A percentile compares a stretch with the other conserved stretches of the same genome.
phyloP scores from a whole-genome alignment of 2,329 filamentous ascomycete genomes.

The Pyrenophora seminiperda region DNA sequence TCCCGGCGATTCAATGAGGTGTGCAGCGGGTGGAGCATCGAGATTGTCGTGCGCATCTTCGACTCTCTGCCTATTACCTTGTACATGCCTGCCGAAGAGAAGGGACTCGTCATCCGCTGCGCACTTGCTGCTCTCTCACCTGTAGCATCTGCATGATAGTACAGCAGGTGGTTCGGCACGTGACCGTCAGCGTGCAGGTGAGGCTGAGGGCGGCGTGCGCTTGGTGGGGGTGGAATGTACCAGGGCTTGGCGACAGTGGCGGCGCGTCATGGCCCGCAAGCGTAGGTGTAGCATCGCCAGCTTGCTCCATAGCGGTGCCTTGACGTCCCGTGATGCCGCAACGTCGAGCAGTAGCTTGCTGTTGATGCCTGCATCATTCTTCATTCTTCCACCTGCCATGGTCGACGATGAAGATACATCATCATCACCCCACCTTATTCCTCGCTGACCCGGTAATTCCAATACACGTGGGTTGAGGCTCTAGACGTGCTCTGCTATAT shows the following conservation, averaged over 20 bases:
- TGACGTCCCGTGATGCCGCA: slow-evolving; percentile 9
- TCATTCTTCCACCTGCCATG: not conserved
- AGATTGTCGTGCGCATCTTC: slow-evolving; percentile 1
- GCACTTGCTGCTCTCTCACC: no score
- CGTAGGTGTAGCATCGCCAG: not conserved
- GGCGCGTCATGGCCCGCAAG: slow-evolving; percentile 19
- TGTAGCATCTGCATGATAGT: not conserved
- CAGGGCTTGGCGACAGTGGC: slow-evolving; percentile 13
- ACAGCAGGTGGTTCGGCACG: not conserved
- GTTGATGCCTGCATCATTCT: slow-evolving; percentile 2
- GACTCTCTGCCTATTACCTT: no score
- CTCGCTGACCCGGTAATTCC: not conserved
- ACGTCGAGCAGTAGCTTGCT: slow-evolving; percentile 7
- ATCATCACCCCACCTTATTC: not conserved
- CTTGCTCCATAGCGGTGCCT: not conserved
- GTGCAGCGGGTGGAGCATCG: not conserved
- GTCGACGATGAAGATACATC: not conserved
- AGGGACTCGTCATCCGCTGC: no score
- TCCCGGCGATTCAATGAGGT: not conserved
- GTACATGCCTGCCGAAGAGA: no score
- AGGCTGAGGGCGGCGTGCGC: not conserved
- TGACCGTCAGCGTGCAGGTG: not conserved
- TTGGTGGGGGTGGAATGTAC: not conserved
- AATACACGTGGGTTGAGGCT: slow-evolving; percentile 7
- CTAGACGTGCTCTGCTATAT: slow-evolving; percentile 1